Base-by-base conservation (phyloP, 2,329 filamentous ascomycete genomes). In the Apiospora kogelbergensis region DNA sequence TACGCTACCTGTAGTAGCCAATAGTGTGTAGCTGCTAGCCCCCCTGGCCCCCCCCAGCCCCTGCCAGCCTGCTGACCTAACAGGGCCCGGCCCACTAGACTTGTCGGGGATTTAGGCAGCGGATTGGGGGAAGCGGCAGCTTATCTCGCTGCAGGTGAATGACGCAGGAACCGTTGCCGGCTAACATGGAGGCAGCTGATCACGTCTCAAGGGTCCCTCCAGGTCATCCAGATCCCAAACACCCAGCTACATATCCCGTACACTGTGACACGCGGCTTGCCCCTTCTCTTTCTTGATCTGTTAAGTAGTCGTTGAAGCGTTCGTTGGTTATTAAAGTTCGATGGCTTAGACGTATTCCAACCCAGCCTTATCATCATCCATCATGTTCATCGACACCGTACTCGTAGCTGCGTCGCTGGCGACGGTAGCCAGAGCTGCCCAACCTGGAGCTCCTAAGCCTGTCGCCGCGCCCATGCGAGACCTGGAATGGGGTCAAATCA, bases 401-500 rank as follows among this genome's bases (percentile, higher is more conserved):
- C 70, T 84, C 68, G 77, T 80, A 67, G 77, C 77, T 65, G 77
- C 79, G 67, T 81, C 78, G 41, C 77, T 81, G 65, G 84, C 83
- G 24, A 63, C 75, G 46, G 74, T 80, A 70, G 79, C 75, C 53
- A 74, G 74, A 70, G 87, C 86, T 71, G 86, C 90, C 70, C 96
- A 99, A 80, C 95, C 95, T 11, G 90, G 89, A 68, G 93, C 95
- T 67, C 90, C 90, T n/a, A 81, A 87, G 48, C 93, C 96, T 9
- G 86, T 95, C 70, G 86, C 89, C 69, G 94, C 92, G 68, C 95
- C 94, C 63, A 88, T 98, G 81, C 91, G 95, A 76, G 88, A 94
- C 73, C 85, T 99, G 67, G 88, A 90, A 75, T 98, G 95, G 93
- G 95, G 93, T n/a, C 91, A 97, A 79, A 86, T 98, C 76, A 98